phyloP scores from a whole-genome alignment of 495 filamentous ascomycete species.

The Aspergillus asperescens region DNA sequence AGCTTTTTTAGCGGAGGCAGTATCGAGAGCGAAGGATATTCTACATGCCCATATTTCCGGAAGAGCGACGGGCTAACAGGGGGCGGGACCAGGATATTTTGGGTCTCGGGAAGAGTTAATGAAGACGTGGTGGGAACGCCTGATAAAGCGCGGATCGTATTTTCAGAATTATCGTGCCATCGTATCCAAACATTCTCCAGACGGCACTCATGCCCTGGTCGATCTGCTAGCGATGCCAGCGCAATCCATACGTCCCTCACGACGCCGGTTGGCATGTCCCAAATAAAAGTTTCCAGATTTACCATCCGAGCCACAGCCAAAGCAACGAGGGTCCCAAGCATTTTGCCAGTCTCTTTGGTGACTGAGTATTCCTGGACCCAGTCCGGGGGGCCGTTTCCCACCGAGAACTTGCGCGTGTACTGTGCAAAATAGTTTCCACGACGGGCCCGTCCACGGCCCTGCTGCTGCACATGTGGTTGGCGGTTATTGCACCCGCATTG shows the following conservation, averaged over 20 bases:
- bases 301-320: conserved; percentile 79
- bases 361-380: conserved; percentile 87
- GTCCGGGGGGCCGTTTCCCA: conserved; percentile 77
- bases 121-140: conserved; percentile 17
- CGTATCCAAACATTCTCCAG: conserved; percentile 80
- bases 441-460: conserved; percentile 22
- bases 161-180: conserved; percentile 77
- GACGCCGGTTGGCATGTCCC: conserved; percentile 96
- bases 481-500: conserved; percentile 34
- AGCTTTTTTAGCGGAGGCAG: conserved; percentile 76
- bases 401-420: conserved; percentile 81
- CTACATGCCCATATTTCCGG: conserved; percentile 51
- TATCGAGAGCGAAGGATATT: conserved; percentile 82
- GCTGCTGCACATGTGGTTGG: conserved; percentile 13
- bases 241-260: conserved; percentile 83
- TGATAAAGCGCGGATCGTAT: conserved; percentile 28
- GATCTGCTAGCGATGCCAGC: conserved; percentile 65
- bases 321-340: conserved; percentile 89
- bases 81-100: conserved; percentile 8
- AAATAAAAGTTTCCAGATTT: conserved; percentile 84
- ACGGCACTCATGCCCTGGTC: conserved; percentile 56
- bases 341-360: conserved; percentile 84
- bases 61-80: conserved; percentile 17
- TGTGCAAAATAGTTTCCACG: conserved; percentile 78
- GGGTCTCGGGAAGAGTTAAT: conserved; percentile 22